Percentiles rank a stretch among this genome's conserved stretches.
Conservation (phyloP, 2,329 filamentous ascomycete genomes). For the Amylocarpus encephaloides region DNA sequence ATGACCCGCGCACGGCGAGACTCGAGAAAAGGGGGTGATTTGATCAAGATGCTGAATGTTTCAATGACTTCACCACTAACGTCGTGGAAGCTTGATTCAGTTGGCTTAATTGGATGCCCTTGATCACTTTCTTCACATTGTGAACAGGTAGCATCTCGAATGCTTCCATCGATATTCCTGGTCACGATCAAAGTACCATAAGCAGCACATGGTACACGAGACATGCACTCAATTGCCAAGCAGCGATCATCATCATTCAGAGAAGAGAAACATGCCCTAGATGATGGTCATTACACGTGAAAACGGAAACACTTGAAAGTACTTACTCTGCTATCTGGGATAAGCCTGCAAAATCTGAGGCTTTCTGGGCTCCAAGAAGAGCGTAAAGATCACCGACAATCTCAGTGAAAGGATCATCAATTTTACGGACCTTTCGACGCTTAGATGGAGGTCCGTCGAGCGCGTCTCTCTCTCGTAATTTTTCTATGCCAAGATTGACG, state of each 20-base stretch:
- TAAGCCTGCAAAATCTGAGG: constrained; percentile 35
- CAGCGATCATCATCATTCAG: constrained; percentile 46
- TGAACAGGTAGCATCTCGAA: constrained; percentile 24
- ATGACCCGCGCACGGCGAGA: constrained; percentile 59
- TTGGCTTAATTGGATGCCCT: constrained; percentile 11
- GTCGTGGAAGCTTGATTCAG: constrained; percentile 15
- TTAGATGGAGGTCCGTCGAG: constrained; percentile 22
- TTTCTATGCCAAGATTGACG: constrained; percentile 14
- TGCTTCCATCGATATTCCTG: constrained; percentile 26
- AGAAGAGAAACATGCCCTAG: constrained; percentile 38
- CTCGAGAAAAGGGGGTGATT: constrained; percentile 41
- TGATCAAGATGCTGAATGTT: constrained; percentile 41
- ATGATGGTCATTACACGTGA: constrained; percentile 3
- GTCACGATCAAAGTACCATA: constrained; percentile 38
- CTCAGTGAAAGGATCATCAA: constrained; percentile 24
- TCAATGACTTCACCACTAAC: constrained; percentile 36
- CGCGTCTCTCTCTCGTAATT: not conserved
- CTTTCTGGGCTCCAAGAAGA: constrained; percentile 32
- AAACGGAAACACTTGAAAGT: not conserved
- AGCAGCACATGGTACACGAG: constrained; percentile 50
- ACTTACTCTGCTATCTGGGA: constrained; percentile 44
- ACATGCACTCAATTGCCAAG: constrained; percentile 47
- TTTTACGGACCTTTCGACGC: constrained; percentile 31
- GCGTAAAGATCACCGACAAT: constrained; percentile 31
- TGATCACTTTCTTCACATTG: constrained; percentile 25